A percentile compares a stretch with the other conserved stretches of the same genome.
These are phyloP conservation scores for Agaricales sp. DNA, from an alignment of 1,284 basidiomycete species.

Conservation along the genomic window DNA sequence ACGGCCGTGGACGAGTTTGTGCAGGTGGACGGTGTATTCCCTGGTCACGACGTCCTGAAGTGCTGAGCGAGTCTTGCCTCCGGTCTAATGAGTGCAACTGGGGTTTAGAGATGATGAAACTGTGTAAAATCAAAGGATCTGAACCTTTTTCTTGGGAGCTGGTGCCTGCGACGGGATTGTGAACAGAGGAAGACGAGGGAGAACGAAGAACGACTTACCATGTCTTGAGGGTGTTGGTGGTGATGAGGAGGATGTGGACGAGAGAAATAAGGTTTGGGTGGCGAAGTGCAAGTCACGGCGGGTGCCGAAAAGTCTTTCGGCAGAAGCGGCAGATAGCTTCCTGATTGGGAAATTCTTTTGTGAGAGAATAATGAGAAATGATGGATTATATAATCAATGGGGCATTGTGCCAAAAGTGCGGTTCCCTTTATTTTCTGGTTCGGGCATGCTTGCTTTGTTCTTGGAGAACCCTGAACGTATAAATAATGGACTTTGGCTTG, in stretches of 20 bases:
- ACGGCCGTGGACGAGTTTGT: slow-evolving; percentile 86
- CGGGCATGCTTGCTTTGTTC: neutral
- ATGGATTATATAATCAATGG: neutral
- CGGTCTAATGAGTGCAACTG: slow-evolving; percentile 36
- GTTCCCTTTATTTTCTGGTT: neutral
- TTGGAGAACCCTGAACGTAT: neutral
- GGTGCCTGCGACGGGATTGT: slow-evolving; percentile 16
- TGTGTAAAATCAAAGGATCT: slow-evolving; percentile 1
- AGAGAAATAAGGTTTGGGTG: slow-evolving; percentile 12
- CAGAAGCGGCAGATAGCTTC: slow-evolving; percentile 8
- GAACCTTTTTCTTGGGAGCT: slow-evolving; percentile 41
- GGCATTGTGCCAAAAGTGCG: neutral
- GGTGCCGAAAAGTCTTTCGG: slow-evolving; percentile 24
- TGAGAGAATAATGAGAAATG: neutral
- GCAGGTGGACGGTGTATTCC: slow-evolving; percentile 94
- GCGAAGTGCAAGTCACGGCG: slow-evolving; percentile 9
- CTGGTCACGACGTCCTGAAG: slow-evolving; percentile 94
- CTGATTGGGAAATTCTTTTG: slow-evolving; percentile 11
- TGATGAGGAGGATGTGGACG: slow-evolving; percentile 30
- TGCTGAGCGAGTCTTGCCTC: slow-evolving; percentile 81
- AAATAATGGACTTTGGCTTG: neutral
- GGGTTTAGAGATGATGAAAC: slow-evolving; percentile 2
- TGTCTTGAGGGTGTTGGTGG: slow-evolving; percentile 43
- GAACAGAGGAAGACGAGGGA: slow-evolving; percentile 4
- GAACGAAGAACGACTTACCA: slow-evolving; percentile 34